A percentile compares a stretch with the other conserved stretches of the same genome.
These are phyloP conservation scores for Fusarium nematophilum DNA, from an alignment of 2,329 filamentous ascomycete species.

Conservation along the genomic window DNA sequence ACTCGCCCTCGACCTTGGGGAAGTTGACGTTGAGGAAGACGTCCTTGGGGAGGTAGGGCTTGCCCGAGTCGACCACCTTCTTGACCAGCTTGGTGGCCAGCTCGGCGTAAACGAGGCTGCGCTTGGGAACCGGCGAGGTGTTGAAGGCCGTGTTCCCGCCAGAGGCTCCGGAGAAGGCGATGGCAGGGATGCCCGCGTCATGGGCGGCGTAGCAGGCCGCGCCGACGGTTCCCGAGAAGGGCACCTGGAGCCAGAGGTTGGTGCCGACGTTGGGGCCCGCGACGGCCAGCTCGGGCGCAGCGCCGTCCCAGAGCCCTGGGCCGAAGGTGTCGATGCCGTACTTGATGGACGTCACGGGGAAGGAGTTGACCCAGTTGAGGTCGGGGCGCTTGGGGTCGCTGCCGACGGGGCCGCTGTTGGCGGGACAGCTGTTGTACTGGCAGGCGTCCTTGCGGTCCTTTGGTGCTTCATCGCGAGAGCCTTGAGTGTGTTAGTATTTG, in stretches of 20 bases:
- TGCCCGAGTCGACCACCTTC: conserved; percentile 64
- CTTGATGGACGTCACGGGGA: conserved; percentile 72
- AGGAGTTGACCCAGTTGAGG: conserved; percentile 79
- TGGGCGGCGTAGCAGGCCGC: conserved; percentile 69
- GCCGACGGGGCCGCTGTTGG: conserved; percentile 66
- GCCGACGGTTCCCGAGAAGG: conserved; percentile 75
- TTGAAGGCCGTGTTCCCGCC: conserved; percentile 65
- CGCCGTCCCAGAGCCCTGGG: conserved; percentile 63
- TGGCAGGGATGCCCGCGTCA: conserved; percentile 68
- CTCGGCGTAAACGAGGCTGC: conserved; percentile 71
- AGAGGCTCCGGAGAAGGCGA: conserved; percentile 73
- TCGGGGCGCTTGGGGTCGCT: conserved; percentile 59
- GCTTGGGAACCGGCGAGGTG: conserved; percentile 60
- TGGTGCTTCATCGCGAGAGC: conserved; percentile 62
- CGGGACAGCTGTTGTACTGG: conserved; percentile 70
- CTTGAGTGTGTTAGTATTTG: conserved; percentile 50
- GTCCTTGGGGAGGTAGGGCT: conserved; percentile 70
- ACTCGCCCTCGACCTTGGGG: conserved; percentile 62
- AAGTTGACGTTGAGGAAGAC: conserved; percentile 79
- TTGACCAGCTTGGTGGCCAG: conserved; percentile 69
- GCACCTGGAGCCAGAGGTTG: conserved; percentile 67
- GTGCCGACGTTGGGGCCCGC: conserved; percentile 70
- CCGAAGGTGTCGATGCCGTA: conserved; percentile 70
- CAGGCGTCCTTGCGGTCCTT: conserved; percentile 62
- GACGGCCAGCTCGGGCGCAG: conserved; percentile 71